Evolutionary conservation across 1,284 basidiomycete species (phyloP).

Genomic region (Sanghuangporus weigelae): DNA sequence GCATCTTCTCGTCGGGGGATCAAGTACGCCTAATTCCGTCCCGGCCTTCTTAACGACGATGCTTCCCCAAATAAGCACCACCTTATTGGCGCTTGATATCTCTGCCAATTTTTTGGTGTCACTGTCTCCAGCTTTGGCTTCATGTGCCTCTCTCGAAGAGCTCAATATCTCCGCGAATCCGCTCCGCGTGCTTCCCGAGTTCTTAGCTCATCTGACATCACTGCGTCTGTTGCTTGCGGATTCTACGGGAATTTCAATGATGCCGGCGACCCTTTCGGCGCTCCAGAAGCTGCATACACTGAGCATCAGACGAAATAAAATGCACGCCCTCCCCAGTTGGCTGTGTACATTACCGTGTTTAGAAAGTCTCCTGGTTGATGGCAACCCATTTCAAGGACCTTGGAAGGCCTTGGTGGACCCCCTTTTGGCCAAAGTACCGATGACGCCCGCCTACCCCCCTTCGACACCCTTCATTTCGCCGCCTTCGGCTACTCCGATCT

Average conservation of each 20-base stretch:
- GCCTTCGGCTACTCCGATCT: slow-evolving; percentile 37
- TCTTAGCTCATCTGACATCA: slow-evolving; percentile 69
- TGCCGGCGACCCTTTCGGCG: slow-evolving; percentile 65
- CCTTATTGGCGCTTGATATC: slow-evolving; percentile 86
- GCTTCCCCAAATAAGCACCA: slow-evolving; percentile 66
- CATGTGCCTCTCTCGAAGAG: slow-evolving; percentile 84
- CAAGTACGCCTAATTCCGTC: slow-evolving; percentile 70
- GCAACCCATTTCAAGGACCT: slow-evolving; percentile 88
- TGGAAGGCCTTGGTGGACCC: slow-evolving; percentile 89
- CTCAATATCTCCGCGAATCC: slow-evolving; percentile 92
- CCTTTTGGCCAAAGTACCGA: slow-evolving; percentile 55
- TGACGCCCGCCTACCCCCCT: slow-evolving; percentile 58
- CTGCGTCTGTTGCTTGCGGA: slow-evolving; percentile 90
- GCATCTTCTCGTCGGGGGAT: slow-evolving; percentile 79
- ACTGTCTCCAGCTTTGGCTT: slow-evolving; percentile 73
- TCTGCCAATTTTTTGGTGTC: slow-evolving; percentile 81
- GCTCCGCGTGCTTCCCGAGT: slow-evolving; percentile 77
- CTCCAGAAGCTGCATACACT: slow-evolving; percentile 80
- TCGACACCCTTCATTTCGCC: slow-evolving; percentile 58
- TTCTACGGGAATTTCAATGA: slow-evolving; percentile 70
- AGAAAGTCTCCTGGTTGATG: slow-evolving; percentile 86
- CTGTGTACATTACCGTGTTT: slow-evolving; percentile 79
- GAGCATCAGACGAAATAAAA: slow-evolving; percentile 82
- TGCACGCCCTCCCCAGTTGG: slow-evolving; percentile 91
- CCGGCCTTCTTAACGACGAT: slow-evolving; percentile 64